A percentile compares a stretch with the other conserved stretches of the same genome.
Evolutionary conservation across 1,284 basidiomycete species (phyloP).

Genomic region (Pseudomicrostroma phylloplanum): DNA sequence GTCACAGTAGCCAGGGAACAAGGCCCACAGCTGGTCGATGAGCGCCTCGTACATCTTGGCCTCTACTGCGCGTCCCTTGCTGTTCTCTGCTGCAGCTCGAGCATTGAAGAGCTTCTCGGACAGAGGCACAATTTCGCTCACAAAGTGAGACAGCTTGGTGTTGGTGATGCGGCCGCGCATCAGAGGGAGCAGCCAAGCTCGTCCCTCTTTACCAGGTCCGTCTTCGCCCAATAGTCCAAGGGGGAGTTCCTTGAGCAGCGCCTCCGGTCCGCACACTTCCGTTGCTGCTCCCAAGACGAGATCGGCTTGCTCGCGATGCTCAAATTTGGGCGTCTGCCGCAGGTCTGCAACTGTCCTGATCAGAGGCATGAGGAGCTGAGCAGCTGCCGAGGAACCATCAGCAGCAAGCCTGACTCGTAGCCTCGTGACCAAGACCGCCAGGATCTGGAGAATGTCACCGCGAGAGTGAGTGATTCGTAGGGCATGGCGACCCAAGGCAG

Average conservation of each 20-base stretch:
- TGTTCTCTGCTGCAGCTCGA: conserved; percentile 62
- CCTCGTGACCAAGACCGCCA: conserved; percentile 36
- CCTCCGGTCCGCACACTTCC: conserved; percentile 76
- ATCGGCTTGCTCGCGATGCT: conserved; percentile 84
- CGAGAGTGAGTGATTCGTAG: conserved; percentile 40
- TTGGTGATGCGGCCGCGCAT: conserved; percentile 71
- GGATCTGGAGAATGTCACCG: conserved; percentile 37
- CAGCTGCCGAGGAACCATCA: conserved; percentile 56
- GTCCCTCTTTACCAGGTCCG: conserved; percentile 48
- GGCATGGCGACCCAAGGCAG: conserved; percentile 42
- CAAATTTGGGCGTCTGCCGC: conserved; percentile 73
- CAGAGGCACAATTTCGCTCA: conserved; percentile 82
- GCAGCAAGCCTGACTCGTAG: conserved; percentile 34
- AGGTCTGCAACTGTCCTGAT: conserved; percentile 70
- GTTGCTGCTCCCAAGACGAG: conserved; percentile 72
- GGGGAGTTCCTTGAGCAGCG: conserved; percentile 69
- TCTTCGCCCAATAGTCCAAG: conserved; percentile 62
- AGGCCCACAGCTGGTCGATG: conserved; percentile 82
- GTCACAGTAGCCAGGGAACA: conserved; percentile 62
- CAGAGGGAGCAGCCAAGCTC: conserved; percentile 86
- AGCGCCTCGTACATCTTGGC: conserved; percentile 90
- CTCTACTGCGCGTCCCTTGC: conserved; percentile 68
- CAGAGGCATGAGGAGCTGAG: conserved; percentile 67
- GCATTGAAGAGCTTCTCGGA: conserved; percentile 80
- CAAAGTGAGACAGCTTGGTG: conserved; percentile 77